Evolutionary conservation across 495 filamentous ascomycete species (phyloP), one percentile per base, ranked within the genome.

Genomic region (Neurospora sp.): DNA sequence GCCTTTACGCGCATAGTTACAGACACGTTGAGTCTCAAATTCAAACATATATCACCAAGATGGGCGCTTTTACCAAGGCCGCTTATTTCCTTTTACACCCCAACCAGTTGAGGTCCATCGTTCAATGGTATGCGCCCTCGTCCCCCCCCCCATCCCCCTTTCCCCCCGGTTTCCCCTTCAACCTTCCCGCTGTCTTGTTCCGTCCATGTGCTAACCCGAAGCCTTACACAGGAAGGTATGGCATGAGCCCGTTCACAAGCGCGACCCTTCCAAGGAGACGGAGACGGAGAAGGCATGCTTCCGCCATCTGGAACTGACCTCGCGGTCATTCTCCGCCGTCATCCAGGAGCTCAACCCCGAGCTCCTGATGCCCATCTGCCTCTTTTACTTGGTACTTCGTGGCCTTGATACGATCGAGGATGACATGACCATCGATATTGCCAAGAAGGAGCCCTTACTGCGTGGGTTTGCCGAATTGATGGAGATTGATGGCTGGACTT

Each of bases 351-450:
- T 99, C 18, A 93, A 97, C 77, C 93, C 94, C 0, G 95, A 99
- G 82, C 87, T 99, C 20, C 89, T 98, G 31, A 87, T 97, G 42
- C 93, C 96, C 2, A 86, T 99, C 65, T 89, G 88, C 70, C 85
- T 98, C n/a, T 99, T 99, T 87, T 99, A 99, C 82, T 86, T 99
- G 42, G 88, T 91, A 41, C 86, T 99, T 16, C 90, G 96, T 69
- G 96, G 91, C 9, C 87, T 99, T 68, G 96, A 99, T 80, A 99
- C 96, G 22, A 93, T 99, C 72, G 96, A 99, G 82, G 96, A 99
- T 86, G 96, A 99, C 81, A 98, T 97, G 89, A 97, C 96, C 4
- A 90, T 99, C 70, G 85, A 90, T 1, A 82, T 94, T 10, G 85
- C 85, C 71, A 88, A 86, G 74, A 99, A 99, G 85, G 94, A 96